phyloP scores from a whole-genome alignment of 2,329 filamentous ascomycete species.

The Trichothecium roseum region DNA sequence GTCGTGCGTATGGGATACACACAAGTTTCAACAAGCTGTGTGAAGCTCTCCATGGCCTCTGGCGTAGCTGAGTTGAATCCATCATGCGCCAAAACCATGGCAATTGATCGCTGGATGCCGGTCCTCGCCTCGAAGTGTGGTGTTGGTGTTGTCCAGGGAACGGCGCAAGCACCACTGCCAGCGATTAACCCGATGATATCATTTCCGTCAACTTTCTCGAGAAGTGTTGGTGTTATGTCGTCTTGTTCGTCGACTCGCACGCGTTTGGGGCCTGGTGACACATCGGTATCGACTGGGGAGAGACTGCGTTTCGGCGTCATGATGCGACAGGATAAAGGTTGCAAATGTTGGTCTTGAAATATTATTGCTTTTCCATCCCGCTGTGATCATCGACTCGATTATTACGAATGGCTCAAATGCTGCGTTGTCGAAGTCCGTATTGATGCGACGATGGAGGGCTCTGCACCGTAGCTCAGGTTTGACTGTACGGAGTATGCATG shows the following conservation, averaged over 20 bases:
- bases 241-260: constrained; percentile 6
- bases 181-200: too few species aligned
- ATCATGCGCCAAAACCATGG: constrained; percentile 43
- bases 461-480: too few species aligned
- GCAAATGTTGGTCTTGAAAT: too few species aligned
- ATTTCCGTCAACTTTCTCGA: too few species aligned
- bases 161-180: constrained; percentile 10
- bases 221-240: background rate
- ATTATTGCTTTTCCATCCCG: too few species aligned
- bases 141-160: constrained; percentile 15
- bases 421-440: too few species aligned
- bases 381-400: too few species aligned
- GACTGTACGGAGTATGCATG: too few species aligned
- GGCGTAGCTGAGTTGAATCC: constrained; percentile 45
- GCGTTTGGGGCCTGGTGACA: constrained; percentile 19
- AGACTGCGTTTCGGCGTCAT: constrained; percentile 28
- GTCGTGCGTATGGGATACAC: constrained; percentile 12
- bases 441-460: too few species aligned
- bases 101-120: constrained; percentile 43
- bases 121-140: constrained; percentile 20
- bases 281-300: constrained; percentile 15
- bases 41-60: constrained; percentile 50
- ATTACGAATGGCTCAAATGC: too few species aligned
- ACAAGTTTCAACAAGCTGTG: constrained; percentile 47
- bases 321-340: background rate